These are phyloP conservation scores for Talaromyces borbonicus DNA, from an alignment of 495 filamentous ascomycete species.

Conservation along the genomic window DNA sequence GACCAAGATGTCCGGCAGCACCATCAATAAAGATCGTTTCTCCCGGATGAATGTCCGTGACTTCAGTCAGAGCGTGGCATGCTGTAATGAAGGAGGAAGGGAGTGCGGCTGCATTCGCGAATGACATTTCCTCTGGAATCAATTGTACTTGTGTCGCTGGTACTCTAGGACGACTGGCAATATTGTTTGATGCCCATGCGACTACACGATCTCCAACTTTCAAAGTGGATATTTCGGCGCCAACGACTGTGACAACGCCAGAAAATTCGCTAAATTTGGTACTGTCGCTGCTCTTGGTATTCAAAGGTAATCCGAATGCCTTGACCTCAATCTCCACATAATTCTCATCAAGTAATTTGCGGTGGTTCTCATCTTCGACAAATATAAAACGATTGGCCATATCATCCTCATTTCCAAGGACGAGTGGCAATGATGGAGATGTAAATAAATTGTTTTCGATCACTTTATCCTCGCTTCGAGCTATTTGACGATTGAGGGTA, in stretches of 20 bases:
- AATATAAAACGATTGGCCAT: constrained; percentile 24
- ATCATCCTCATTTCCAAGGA: background rate
- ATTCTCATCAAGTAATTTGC: constrained; percentile 12
- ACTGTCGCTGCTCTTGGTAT: background rate
- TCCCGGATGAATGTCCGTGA: constrained; percentile 17
- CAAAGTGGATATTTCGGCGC: constrained; percentile 17
- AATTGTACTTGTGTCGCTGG: constrained; percentile 10
- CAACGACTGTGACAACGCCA: constrained; percentile 31
- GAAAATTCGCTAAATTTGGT: constrained; percentile 30
- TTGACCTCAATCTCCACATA: constrained; percentile 21
- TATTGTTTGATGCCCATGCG: constrained; percentile 15
- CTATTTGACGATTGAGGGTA: background rate
- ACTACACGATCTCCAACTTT: constrained; percentile 36
- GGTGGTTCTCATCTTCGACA: constrained; percentile 17
- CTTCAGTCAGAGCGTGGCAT: constrained; percentile 7
- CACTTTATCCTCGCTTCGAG: background rate
- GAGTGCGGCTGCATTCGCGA: constrained; percentile 8
- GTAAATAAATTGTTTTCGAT: background rate
- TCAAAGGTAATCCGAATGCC: constrained; percentile 18
- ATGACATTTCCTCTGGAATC: background rate
- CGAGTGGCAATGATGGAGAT: background rate
- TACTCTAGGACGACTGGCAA: constrained; percentile 15
- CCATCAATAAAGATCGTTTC: constrained; percentile 51
- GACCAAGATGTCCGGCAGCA: constrained; percentile 48
- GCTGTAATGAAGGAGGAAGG: constrained; percentile 10